Conservation (phyloP, 2,329 filamentous ascomycete genomes). For the Colletotrichum truncatum region DNA sequence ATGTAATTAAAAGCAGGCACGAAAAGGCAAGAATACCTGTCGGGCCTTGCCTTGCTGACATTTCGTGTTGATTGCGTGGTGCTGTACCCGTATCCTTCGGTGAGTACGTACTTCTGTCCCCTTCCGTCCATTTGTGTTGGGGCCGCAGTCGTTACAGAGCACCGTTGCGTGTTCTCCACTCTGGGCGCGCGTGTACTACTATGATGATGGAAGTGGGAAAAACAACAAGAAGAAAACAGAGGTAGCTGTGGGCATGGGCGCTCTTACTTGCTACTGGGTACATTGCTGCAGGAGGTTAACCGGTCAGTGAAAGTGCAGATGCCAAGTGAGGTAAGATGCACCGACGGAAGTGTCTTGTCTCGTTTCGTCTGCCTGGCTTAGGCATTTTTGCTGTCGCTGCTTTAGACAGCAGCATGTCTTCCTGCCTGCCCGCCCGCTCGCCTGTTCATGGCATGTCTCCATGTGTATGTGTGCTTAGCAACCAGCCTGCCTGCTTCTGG, state of each 20-base stretch:
- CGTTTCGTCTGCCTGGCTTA: neutral
- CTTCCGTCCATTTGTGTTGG: neutral
- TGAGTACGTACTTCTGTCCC: too few species aligned
- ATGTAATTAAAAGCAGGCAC: too few species aligned
- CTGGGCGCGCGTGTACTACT: neutral
- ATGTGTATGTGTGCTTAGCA: too few species aligned
- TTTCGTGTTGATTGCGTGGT: neutral
- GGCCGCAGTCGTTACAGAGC: neutral
- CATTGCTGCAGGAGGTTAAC: neutral
- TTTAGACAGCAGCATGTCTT: too few species aligned
- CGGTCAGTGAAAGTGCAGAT: constrained; percentile 13
- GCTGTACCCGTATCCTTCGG: neutral
- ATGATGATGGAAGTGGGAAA: neutral
- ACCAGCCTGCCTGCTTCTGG: too few species aligned
- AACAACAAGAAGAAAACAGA: too few species aligned
- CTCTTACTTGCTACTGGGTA: neutral
- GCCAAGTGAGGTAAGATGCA: constrained; percentile 11
- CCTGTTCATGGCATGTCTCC: too few species aligned
- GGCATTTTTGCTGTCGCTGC: too few species aligned
- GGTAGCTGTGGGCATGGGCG: neutral
- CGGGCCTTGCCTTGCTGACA: neutral
- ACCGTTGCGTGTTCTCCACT: neutral
- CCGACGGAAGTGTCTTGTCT: neutral
- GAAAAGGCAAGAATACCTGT: too few species aligned
- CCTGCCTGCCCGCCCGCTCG: too few species aligned